phyloP scores from a whole-genome alignment of 208 protist species.

The Acanthamoeba castellanii region DNA sequence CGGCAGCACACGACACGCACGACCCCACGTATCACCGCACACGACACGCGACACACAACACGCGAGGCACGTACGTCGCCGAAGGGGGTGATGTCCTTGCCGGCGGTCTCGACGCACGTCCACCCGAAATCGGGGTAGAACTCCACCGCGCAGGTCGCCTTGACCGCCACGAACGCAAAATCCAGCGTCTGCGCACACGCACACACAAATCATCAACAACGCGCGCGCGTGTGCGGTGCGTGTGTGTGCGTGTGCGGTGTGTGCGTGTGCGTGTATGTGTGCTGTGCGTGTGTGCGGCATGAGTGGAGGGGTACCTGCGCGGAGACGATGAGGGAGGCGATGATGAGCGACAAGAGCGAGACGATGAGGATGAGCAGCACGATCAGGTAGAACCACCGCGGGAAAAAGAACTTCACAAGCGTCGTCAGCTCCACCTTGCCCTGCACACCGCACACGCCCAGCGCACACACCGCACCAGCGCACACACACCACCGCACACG shows the following conservation, averaged over 20 bases:
- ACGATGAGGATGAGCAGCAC: slow-evolving; percentile 51
- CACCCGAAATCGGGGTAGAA: slow-evolving; percentile 49
- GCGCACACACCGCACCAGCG: too few species aligned
- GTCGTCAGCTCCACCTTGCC: slow-evolving; percentile 65
- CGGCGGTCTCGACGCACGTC: slow-evolving; percentile 17
- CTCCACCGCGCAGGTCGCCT: slow-evolving; percentile 16
- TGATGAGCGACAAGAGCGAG: slow-evolving; percentile 54
- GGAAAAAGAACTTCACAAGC: slow-evolving; percentile 62
- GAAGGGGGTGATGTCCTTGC: slow-evolving; percentile 43
- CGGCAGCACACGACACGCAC: background rate
- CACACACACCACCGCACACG: too few species aligned
- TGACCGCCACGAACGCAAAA: slow-evolving; percentile 40
- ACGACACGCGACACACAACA: background rate
- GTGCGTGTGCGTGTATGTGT: too few species aligned
- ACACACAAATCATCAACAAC: background rate
- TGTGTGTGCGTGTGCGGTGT: too few species aligned
- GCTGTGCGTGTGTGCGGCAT: background rate
- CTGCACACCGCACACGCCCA: background rate
- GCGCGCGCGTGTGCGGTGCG: background rate
- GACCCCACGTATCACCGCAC: background rate
- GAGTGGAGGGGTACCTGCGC: background rate
- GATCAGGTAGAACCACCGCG: slow-evolving; percentile 19
- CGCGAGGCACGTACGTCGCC: background rate
- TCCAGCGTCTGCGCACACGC: slow-evolving; percentile 37
- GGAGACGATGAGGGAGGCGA: slow-evolving; percentile 50